These are phyloP conservation scores for Calamus simplicifolius DNA, from an alignment of 176 grass and related monocot genomes.

Conservation along the genomic window DNA sequence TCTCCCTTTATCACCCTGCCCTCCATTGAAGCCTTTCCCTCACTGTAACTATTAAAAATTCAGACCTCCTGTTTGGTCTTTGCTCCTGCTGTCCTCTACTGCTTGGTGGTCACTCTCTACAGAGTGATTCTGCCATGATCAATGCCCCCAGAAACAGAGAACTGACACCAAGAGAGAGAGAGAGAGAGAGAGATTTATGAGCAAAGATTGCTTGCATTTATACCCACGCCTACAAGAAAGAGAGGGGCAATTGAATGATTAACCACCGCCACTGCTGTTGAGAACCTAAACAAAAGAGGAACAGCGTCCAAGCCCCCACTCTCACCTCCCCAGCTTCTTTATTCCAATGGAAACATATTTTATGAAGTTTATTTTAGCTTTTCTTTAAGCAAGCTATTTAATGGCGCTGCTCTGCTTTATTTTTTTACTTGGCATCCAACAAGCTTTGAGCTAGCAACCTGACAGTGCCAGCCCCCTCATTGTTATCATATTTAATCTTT, in stretches of 20 bases:
- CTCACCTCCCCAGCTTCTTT: constrained; percentile 4
- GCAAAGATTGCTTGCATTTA: constrained; percentile 18
- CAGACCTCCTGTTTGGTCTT: background rate
- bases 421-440: constrained; percentile 1
- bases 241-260: background rate
- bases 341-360: constrained; percentile 6
- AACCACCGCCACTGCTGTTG: no score
- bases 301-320: background rate
- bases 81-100: no score
- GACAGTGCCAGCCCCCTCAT: constrained; percentile 14
- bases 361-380: constrained; percentile 5
- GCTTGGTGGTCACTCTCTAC: no score
- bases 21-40: constrained; percentile 9
- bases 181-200: background rate
- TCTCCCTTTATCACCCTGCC: constrained; percentile 26
- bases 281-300: background rate
- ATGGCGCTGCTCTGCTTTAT: constrained; percentile 1
- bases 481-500: constrained; percentile 11
- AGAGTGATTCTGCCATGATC: no score
- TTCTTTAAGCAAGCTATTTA: constrained; percentile 21
- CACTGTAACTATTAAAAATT: background rate
- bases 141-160: no score
- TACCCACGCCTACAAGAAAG: background rate
- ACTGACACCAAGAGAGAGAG: no score
- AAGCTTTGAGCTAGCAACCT: constrained; percentile 18